Evolutionary conservation across 2,329 filamentous ascomycete genomes (phyloP), one percentile per base, ranked within the genome.

Genomic region (Spiromastix sp.): DNA sequence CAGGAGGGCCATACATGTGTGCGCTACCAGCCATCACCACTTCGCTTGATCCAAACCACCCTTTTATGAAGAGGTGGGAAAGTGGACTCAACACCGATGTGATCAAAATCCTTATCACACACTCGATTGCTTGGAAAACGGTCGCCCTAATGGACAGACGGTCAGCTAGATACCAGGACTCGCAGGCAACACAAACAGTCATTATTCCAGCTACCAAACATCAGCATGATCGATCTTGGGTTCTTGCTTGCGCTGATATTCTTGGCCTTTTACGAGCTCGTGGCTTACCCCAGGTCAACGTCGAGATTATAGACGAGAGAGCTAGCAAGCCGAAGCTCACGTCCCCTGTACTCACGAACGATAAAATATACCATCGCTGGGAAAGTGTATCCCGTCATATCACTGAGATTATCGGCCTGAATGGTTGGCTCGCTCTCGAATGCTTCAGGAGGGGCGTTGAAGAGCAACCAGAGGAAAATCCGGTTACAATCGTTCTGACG

Each of bases 401-500:
- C 9, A 4, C 28, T 4, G 5, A 18, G 16, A 5, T 12, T 16
- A 26, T 36, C 13, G 12, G 24, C 10, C 20, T 21, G 16, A 8
- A 18, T 16, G 22, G 16, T 12, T 31, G 34, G 16, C 3, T 36
- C 13, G 21, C 37, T 13, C 29, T 39, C 20, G 37, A 33, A 22
- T 33, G 31, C 18, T 33, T 33, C 13, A 17, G 21, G n/a, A 13
- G 31, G 12, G 21, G 20, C 10, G 26, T 16, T 24, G 18, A 11
- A n/a, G 2, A 33, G 10, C 5, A 18, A 5, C 12, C 31, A 4
- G 15, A 28, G 17, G 18, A 28, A n/a, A 30, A 30, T 13, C 24
- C 34, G 11, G 16, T 22, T 16, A 33, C 37, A 6, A 16, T 22
- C 22, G 12, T 40, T 29, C 46, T 44, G 46, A 43, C 38, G 13